These are phyloP conservation scores for Yamadazyma scolyti DNA, from an alignment of 805 yeast species.

Conservation along the genomic window DNA sequence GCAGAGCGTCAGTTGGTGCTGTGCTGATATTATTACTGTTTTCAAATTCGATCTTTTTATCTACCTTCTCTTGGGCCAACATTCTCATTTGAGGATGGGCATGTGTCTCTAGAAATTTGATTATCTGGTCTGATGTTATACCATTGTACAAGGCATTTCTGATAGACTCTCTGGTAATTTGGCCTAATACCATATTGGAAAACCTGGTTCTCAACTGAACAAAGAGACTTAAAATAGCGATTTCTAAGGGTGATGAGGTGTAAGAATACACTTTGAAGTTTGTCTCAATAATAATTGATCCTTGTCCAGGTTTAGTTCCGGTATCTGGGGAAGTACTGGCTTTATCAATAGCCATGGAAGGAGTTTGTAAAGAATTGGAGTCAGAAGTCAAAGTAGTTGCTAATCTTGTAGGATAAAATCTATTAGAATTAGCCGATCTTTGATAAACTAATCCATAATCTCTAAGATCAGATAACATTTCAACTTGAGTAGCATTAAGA, in stretches of 20 bases:
- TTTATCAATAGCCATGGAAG: constrained; percentile 72
- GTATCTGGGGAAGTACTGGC: constrained; percentile 38
- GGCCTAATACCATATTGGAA: constrained; percentile 90
- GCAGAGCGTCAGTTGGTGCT: constrained; percentile 30
- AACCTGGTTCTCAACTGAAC: constrained; percentile 83
- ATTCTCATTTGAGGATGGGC: constrained; percentile 91
- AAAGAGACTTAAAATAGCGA: constrained; percentile 85
- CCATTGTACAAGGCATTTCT: constrained; percentile 82
- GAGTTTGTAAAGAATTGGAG: constrained; percentile 63
- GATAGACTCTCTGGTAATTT: constrained; percentile 87
- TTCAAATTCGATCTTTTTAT: constrained; percentile 65
- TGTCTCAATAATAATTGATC: constrained; percentile 86
- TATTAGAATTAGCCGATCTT: constrained; percentile 47
- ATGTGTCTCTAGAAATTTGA: constrained; percentile 82
- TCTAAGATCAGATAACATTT: constrained; percentile 82
- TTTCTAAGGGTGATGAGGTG: constrained; percentile 90
- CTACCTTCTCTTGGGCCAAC: constrained; percentile 63
- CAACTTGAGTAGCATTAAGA: constrained; percentile 73
- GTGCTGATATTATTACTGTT: constrained; percentile 46
- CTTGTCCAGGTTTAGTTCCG: constrained; percentile 45
- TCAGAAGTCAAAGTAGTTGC: constrained; percentile 91
- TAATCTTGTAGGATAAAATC: constrained; percentile 86
- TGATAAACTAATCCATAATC: constrained; percentile 88
- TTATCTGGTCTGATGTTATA: constrained; percentile 91
- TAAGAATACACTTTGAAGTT: constrained; percentile 91